These are phyloP conservation scores for Trifolium fragiferum DNA, from an alignment of 306 rosid species.

Conservation along the genomic window DNA sequence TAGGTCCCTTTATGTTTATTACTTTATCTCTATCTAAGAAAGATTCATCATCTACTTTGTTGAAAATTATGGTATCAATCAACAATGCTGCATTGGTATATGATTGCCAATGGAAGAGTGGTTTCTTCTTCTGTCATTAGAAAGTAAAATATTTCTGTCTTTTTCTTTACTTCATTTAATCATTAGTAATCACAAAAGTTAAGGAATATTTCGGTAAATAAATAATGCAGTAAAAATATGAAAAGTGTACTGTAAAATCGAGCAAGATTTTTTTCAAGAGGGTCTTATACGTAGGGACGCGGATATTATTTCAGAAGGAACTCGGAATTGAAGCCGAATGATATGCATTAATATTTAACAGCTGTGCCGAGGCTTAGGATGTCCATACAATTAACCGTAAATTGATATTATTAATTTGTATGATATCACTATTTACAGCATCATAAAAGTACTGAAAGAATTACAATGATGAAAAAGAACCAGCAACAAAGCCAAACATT, in stretches of 20 bases:
- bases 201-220: no score
- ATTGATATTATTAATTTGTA: slow-evolving; percentile 54
- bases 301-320: no score
- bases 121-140: slow-evolving; percentile 9
- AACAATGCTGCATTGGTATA: no score
- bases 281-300: no score
- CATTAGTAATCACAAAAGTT: no score
- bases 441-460: slow-evolving; percentile 68
- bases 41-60: background rate
- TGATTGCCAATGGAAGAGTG: background rate
- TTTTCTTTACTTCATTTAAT: no score
- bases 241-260: no score
- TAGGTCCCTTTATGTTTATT: background rate
- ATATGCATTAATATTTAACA: slow-evolving; percentile 3
- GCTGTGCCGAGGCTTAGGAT: slow-evolving; percentile 17
- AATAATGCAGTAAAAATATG: no score
- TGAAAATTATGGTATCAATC: background rate
- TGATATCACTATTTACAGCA: slow-evolving; percentile 81
- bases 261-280: no score
- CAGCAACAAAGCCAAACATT: slow-evolving; percentile 27
- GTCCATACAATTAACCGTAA: slow-evolving; percentile 43
- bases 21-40: background rate
- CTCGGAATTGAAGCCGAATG: no score
- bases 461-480: slow-evolving; percentile 48
- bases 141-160: background rate